Percentiles rank a stretch among this genome's conserved stretches.
Evolutionary conservation across 2,329 filamentous ascomycete species (phyloP).

Genomic region (Alternaria brassicicola): DNA sequence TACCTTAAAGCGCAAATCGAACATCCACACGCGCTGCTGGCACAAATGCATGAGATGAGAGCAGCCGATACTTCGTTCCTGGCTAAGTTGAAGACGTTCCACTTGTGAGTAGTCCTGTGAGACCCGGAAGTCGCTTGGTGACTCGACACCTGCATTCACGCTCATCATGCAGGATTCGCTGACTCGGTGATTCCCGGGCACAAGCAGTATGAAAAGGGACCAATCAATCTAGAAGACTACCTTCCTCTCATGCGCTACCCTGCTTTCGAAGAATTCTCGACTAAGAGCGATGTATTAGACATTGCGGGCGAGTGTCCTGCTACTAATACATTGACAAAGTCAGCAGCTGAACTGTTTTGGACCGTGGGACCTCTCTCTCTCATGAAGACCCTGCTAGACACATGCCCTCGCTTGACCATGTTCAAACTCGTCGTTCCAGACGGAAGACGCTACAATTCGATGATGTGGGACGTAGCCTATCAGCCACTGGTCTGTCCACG

Average conservation of each 20-base stretch:
- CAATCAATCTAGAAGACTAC: neutral
- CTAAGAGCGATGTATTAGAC: neutral
- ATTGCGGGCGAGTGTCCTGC: neutral
- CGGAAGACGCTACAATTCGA: neutral
- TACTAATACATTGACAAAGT: neutral
- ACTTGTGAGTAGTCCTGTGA: neutral
- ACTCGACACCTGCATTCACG: neutral
- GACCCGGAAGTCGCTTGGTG: neutral
- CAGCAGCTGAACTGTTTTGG: constrained; percentile 4
- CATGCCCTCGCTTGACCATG: neutral
- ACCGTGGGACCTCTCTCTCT: neutral
- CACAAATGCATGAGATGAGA: constrained; percentile 5
- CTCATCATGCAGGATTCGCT: neutral
- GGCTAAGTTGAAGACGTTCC: constrained; percentile 11
- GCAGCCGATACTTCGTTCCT: constrained; percentile 1
- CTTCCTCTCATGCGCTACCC: constrained; percentile 7
- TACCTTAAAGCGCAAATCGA: constrained; percentile 4
- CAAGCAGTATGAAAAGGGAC: constrained; percentile 8
- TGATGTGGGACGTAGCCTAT: neutral
- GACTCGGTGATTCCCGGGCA: neutral
- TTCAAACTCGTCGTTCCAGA: neutral
- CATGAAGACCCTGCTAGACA: neutral
- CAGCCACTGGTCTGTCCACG: constrained; percentile 1
- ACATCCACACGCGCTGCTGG: constrained; percentile 7
- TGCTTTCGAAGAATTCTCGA: constrained; percentile 4